Percentiles rank a stretch among this genome's conserved stretches.
These are phyloP conservation scores for Fonsecaea monophora DNA, from an alignment of 2,329 filamentous ascomycete species.

Conservation along the genomic window DNA sequence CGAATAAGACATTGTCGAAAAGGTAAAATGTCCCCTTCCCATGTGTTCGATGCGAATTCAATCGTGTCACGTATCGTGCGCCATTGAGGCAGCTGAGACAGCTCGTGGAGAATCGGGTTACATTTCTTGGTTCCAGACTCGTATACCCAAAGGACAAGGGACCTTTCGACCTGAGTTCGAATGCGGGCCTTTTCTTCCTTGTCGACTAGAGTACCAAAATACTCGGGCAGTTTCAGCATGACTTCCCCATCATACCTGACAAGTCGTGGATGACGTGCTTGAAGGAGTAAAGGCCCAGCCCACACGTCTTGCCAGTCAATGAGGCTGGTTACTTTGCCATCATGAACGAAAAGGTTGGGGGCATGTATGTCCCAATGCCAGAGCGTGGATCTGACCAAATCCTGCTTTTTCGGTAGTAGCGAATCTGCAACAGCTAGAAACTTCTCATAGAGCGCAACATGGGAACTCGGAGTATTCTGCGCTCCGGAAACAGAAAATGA, in stretches of 20 bases:
- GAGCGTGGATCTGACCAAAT: not conserved
- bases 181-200: no score
- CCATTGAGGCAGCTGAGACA: no score
- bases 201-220: no score
- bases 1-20: no score
- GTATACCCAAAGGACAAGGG: no score
- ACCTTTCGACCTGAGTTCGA: no score
- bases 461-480: not conserved
- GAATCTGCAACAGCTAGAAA: not conserved
- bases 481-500: not conserved
- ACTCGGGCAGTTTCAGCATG: not conserved
- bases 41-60: no score
- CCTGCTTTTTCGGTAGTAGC: not conserved
- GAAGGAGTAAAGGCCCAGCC: constrained; percentile 29
- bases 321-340: constrained; percentile 45
- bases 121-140: no score
- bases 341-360: not conserved
- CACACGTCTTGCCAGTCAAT: constrained; percentile 54
- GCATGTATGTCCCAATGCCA: not conserved
- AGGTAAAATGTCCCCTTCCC: no score
- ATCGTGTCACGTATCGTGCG: no score
- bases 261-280: constrained; percentile 12
- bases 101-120: no score
- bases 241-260: not conserved
- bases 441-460: not conserved